phyloP scores from a whole-genome alignment of 2,329 filamentous ascomycete genomes.

The Neonectria faginata region DNA sequence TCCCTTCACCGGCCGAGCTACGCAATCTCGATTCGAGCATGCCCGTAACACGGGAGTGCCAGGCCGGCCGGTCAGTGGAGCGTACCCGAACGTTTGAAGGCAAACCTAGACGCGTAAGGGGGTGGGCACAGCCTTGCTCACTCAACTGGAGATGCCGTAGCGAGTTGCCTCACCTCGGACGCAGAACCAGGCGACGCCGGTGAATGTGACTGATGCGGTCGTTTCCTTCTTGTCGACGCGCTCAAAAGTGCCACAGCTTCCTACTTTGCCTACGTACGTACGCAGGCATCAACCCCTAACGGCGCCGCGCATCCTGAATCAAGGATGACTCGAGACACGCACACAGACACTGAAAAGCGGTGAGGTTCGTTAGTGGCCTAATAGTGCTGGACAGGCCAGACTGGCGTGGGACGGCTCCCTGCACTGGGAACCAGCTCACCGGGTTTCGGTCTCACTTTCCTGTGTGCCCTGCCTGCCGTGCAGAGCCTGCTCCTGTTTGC shows the following conservation, averaged over 20 bases:
- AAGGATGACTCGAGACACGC: conserved; percentile 8
- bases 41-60: conserved; percentile 4
- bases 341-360: conserved; percentile 24
- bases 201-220: conserved; percentile 1
- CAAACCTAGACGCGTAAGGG: conserved; percentile 11
- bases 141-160: neutral
- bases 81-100: neutral
- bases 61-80: neutral
- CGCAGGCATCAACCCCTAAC: conserved; percentile 4
- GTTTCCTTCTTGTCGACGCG: neutral
- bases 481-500: conserved; percentile 3
- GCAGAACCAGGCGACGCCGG: conserved; percentile 10
- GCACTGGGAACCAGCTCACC: conserved; percentile 33
- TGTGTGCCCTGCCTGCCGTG: neutral
- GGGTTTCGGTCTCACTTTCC: conserved; percentile 30
- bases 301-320: conserved; percentile 8
- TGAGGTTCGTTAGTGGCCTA: conserved; percentile 19
- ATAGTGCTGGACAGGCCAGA: conserved; percentile 16
- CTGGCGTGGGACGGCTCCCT: conserved; percentile 18
- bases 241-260: neutral
- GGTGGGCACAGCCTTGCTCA: conserved; percentile 9
- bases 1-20: conserved; percentile 17
- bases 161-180: neutral
- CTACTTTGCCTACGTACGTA: neutral
- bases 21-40: conserved; percentile 23